These are phyloP conservation scores for Kwoniella botswanensis DNA, from an alignment of 768 basidiomycete genomes.

Conservation along the genomic window DNA sequence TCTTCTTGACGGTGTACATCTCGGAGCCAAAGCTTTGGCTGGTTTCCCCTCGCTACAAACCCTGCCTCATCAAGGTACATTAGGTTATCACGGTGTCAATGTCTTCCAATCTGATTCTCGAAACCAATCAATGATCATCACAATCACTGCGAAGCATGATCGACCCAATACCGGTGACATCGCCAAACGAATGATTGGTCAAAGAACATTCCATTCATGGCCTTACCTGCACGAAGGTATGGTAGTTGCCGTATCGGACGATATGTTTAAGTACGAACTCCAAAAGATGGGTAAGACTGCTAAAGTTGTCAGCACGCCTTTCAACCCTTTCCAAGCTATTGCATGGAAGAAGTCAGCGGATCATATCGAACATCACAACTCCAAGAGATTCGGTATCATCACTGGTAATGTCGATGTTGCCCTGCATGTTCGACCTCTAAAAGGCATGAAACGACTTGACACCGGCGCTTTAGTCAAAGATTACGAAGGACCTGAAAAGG, in stretches of 20 bases:
- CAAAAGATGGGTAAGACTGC: constrained; percentile 55
- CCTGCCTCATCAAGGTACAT: constrained; percentile 72
- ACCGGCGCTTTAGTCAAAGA: constrained; percentile 92
- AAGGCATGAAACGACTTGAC: constrained; percentile 89
- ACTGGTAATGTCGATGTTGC: constrained; percentile 80
- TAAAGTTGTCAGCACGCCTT: constrained; percentile 69
- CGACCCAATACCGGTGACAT: constrained; percentile 71
- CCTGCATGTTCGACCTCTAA: constrained; percentile 85
- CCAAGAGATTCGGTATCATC: constrained; percentile 84
- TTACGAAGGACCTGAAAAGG: constrained; percentile 81
- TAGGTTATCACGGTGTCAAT: constrained; percentile 88
- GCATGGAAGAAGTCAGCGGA: constrained; percentile 83
- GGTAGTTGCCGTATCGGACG: constrained; percentile 84
- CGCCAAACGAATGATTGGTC: constrained; percentile 74
- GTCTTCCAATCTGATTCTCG: constrained; percentile 87
- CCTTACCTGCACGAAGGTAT: constrained; percentile 92
- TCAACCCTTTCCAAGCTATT: constrained; percentile 69
- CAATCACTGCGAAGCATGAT: constrained; percentile 77
- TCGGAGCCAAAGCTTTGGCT: constrained; percentile 83
- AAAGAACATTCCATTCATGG: constrained; percentile 82
- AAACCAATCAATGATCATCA: constrained; percentile 91
- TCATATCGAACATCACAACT: constrained; percentile 79
- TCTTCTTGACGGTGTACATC: constrained; percentile 82
- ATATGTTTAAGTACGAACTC: constrained; percentile 79
- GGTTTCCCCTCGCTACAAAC: constrained; percentile 97